Evolutionary conservation across 2,329 filamentous ascomycete genomes (phyloP).

Genomic region (Emergomyces africanus): DNA sequence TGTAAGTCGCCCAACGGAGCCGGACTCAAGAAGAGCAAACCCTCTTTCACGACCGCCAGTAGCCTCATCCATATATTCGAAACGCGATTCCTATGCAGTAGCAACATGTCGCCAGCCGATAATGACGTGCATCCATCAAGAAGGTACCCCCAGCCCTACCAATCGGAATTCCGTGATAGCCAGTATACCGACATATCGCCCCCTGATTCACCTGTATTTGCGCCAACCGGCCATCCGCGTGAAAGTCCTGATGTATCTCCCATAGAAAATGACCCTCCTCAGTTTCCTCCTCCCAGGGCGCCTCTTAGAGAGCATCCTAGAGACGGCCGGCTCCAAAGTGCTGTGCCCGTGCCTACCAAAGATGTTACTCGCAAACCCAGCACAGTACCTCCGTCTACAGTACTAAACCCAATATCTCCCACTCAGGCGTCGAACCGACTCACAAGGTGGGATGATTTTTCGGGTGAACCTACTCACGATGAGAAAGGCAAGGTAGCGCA

Average conservation of each 20-base stretch:
- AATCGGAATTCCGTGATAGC: constrained; percentile 10
- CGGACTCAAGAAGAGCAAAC: constrained; percentile 11
- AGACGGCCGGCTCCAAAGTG: constrained; percentile 16
- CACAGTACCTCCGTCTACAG: constrained; percentile 10
- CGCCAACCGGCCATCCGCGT: constrained; percentile 9
- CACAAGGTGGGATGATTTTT: constrained; percentile 50
- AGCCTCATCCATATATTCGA: constrained; percentile 51
- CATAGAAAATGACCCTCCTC: constrained; percentile 20
- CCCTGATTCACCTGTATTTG: constrained; percentile 29
- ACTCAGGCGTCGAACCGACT: constrained; percentile 6
- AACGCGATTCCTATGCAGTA: constrained; percentile 28
- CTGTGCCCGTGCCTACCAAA: constrained; percentile 18
- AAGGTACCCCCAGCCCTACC: not conserved
- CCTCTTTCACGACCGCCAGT: constrained; percentile 27
- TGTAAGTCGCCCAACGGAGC: constrained; percentile 10
- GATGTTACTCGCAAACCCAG: constrained; percentile 16
- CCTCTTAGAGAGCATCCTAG: not conserved
- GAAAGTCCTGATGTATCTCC: constrained; percentile 30
- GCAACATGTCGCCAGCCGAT: constrained; percentile 19
- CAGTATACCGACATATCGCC: constrained; percentile 32
- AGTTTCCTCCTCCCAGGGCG: constrained; percentile 6
- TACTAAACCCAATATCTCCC: constrained; percentile 11
- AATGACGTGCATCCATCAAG: constrained; percentile 2
- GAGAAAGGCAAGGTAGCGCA: constrained; percentile 44
- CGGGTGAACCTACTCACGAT: constrained; percentile 51